Percentiles rank a stretch among this genome's conserved stretches.
Evolutionary conservation across 1,284 basidiomycete species (phyloP).

Genomic region (Takashimella tepidaria): DNA sequence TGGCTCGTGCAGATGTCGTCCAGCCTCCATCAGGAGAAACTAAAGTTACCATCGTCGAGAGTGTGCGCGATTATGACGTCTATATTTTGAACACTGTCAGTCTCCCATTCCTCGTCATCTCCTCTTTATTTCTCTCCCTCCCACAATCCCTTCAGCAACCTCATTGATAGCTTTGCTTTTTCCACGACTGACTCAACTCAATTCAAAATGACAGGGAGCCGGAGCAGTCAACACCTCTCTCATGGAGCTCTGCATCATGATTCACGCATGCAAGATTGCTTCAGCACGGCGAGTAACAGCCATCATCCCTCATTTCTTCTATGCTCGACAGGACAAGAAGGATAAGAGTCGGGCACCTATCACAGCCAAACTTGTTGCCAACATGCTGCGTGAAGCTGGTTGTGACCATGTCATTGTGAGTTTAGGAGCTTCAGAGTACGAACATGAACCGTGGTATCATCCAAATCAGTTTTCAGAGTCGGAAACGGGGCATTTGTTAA

Average conservation of each 20-base stretch:
- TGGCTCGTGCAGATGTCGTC: slow-evolving; percentile 77
- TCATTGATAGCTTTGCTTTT: no score
- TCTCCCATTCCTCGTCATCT: slow-evolving; percentile 12
- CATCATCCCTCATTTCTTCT: slow-evolving; percentile 90
- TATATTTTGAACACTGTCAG: slow-evolving; percentile 90
- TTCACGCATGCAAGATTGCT: slow-evolving; percentile 97
- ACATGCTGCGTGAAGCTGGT: slow-evolving; percentile 96
- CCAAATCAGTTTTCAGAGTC: no score
- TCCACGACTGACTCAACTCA: no score
- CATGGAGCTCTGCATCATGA: slow-evolving; percentile 99
- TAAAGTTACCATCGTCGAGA: slow-evolving; percentile 85
- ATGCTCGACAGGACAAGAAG: slow-evolving; percentile 97
- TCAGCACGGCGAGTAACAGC: slow-evolving; percentile 95
- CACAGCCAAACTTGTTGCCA: slow-evolving; percentile 96
- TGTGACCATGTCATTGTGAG: slow-evolving; percentile 98
- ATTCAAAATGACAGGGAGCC: no score
- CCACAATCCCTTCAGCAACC: no score
- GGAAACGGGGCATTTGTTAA: no score
- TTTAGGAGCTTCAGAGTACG: no score
- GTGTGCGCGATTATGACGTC: slow-evolving; percentile 96
- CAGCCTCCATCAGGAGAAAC: slow-evolving; percentile 90
- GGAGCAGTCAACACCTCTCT: slow-evolving; percentile 72
- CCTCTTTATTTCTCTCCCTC: slow-evolving; percentile 6
- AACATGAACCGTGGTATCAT: no score
- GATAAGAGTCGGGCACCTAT: slow-evolving; percentile 99